These are phyloP conservation scores for Trichoderma hamatum DNA, from an alignment of 2,329 filamentous ascomycete species.

Conservation along the genomic window DNA sequence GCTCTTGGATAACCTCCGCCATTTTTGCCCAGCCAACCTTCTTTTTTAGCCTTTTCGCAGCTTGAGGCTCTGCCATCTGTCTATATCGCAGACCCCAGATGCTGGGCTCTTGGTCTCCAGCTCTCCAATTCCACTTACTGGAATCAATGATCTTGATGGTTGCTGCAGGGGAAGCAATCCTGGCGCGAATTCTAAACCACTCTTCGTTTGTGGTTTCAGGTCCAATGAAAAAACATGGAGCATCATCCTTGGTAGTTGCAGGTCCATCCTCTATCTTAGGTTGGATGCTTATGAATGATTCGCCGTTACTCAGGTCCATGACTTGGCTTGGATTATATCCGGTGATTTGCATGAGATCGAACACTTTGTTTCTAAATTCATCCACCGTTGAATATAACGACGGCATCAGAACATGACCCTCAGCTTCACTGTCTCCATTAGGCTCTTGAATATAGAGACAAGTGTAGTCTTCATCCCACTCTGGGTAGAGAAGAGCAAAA, in stretches of 20 bases:
- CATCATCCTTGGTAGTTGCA: slow-evolving; percentile 23
- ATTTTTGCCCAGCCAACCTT: not conserved
- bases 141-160: slow-evolving; percentile 25
- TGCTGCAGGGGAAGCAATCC: slow-evolving; percentile 29
- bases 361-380: slow-evolving; percentile 8
- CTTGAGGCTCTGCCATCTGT: not conserved
- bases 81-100: slow-evolving; percentile 34
- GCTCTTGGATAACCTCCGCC: not conserved
- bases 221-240: slow-evolving; percentile 29
- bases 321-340: not conserved
- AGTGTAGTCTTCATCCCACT: slow-evolving; percentile 15
- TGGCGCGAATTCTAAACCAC: slow-evolving; percentile 34
- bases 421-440: not conserved
- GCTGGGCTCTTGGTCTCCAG: slow-evolving; percentile 28
- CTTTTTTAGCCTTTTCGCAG: not conserved
- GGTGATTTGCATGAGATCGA: slow-evolving; percentile 18
- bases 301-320: not conserved
- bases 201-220: slow-evolving; percentile 30
- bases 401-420: slow-evolving; percentile 4
- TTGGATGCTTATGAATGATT: slow-evolving; percentile 29
- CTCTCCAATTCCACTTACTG: slow-evolving; percentile 29
- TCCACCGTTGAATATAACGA: slow-evolving; percentile 14
- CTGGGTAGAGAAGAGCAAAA: slow-evolving; percentile 20
- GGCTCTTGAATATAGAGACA: not conserved
- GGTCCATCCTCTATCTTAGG: slow-evolving; percentile 7